These are phyloP conservation scores for Linderniella brevidens DNA, from an alignment of 257 asterid species.

Conservation along the genomic window DNA sequence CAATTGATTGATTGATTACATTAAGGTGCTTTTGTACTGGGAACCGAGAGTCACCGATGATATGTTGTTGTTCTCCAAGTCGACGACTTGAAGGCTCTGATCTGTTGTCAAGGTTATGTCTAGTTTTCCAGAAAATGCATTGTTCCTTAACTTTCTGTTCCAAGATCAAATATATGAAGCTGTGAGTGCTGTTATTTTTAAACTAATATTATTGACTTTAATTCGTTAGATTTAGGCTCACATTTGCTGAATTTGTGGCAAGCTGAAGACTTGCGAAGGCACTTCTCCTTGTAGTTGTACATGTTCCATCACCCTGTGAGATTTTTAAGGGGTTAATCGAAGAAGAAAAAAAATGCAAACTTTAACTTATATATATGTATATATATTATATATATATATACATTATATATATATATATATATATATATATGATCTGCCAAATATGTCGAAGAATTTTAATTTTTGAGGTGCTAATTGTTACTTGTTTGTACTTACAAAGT, in stretches of 20 bases:
- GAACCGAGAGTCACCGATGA: neutral
- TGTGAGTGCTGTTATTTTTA: too few relatives aligned
- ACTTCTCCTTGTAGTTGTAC: slow-evolving; percentile 71
- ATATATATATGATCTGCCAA: too few relatives aligned
- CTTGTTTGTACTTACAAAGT: slow-evolving; percentile 29
- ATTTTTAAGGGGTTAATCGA: neutral
- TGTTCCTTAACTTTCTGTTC: slow-evolving; percentile 71
- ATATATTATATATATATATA: too few relatives aligned
- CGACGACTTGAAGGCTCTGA: slow-evolving; percentile 7
- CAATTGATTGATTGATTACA: neutral
- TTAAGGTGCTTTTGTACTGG: neutral
- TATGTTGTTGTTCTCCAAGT: slow-evolving; percentile 1
- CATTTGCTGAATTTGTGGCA: slow-evolving; percentile 90
- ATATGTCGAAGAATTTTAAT: too few relatives aligned
- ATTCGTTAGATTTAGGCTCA: slow-evolving; percentile 17
- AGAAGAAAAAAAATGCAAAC: slow-evolving; percentile 7
- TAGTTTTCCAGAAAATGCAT: slow-evolving; percentile 49
- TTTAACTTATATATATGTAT: too few relatives aligned
- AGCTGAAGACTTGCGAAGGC: slow-evolving; percentile 49
- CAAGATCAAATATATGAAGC: neutral
- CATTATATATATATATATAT: too few relatives aligned
- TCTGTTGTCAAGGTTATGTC: slow-evolving; percentile 49
- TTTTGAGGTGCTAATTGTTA: too few relatives aligned
- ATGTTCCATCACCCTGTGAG: slow-evolving; percentile 56
- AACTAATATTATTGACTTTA: too few relatives aligned